phyloP scores from a whole-genome alignment of 805 yeast genomes.

The Pichia thaimueangensis region DNA sequence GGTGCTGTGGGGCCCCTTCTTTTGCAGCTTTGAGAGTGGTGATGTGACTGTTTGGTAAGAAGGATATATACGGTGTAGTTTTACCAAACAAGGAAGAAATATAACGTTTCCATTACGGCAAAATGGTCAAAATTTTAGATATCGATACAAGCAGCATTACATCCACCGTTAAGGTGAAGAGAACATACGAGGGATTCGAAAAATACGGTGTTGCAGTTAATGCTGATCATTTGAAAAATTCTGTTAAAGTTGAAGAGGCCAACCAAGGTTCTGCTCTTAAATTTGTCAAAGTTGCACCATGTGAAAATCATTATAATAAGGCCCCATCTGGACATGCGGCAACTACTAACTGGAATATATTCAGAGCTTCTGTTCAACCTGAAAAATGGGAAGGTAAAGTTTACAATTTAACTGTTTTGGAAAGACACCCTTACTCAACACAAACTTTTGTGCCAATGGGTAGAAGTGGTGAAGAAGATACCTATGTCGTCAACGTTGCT shows the following conservation, averaged over 20 bases:
- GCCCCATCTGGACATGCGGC: constrained; percentile 45
- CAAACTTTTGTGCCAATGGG: constrained; percentile 96
- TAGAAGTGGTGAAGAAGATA: constrained; percentile 36
- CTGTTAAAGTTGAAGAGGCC: constrained; percentile 47
- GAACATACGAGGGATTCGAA: constrained; percentile 42
- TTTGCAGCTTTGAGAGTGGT: not conserved
- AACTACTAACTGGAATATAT: constrained; percentile 73
- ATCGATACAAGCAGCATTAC: constrained; percentile 3
- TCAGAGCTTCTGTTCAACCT: constrained; percentile 73
- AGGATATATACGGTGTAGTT: too few species aligned
- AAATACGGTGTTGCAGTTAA: constrained; percentile 74
- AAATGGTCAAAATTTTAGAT: constrained; percentile 8
- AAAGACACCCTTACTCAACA: constrained; percentile 82
- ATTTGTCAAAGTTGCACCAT: constrained; percentile 64
- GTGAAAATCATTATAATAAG: constrained; percentile 42
- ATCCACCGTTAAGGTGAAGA: not conserved
- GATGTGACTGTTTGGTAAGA: too few species aligned
- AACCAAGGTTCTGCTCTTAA: constrained; percentile 94
- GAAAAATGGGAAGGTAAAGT: constrained; percentile 38
- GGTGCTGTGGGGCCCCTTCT: too few species aligned
- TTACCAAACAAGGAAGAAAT: not conserved
- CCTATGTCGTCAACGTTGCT: constrained; percentile 82
- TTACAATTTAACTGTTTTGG: constrained; percentile 64
- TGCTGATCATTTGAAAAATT: constrained; percentile 61
- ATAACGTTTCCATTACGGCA: not conserved